These are phyloP conservation scores for Geotrichum histeridarum DNA, from an alignment of 1,139 yeast genomes.

Conservation along the genomic window DNA sequence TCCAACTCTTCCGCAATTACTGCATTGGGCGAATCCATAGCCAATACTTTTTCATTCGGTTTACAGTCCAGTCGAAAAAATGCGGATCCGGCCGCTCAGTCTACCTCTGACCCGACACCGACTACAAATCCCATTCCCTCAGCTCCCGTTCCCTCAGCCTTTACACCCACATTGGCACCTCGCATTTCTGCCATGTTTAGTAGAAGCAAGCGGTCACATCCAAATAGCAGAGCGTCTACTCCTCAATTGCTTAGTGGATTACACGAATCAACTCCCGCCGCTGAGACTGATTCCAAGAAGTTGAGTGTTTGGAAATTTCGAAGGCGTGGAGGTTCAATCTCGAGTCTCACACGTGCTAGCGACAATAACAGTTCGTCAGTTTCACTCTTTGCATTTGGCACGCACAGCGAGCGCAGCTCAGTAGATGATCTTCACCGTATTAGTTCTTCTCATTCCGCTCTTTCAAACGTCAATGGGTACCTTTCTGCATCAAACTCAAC, in stretches of 20 bases:
- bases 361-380: constrained; percentile 10
- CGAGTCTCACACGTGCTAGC: constrained; percentile 8
- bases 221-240: constrained; percentile 3
- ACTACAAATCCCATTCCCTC: neutral
- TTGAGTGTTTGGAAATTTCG: constrained; percentile 10
- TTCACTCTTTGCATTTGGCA: constrained; percentile 8
- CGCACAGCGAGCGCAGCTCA: constrained; percentile 7
- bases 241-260: constrained; percentile 9
- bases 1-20: neutral
- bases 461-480: neutral
- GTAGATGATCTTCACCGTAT: constrained; percentile 9
- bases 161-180: neutral
- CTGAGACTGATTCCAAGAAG: neutral
- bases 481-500: constrained; percentile 1
- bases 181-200: constrained; percentile 11
- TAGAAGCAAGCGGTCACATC: constrained; percentile 2
- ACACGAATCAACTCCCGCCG: neutral
- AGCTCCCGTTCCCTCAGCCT: neutral
- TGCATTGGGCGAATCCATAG: constrained; percentile 5
- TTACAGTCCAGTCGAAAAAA: neutral
- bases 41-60: constrained; percentile 7
- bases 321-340: constrained; percentile 11
- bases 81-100: neutral
- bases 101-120: neutral
- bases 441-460: neutral